Base-by-base conservation (phyloP, 129 eudicot species). In the Deinandra increscens region DNA sequence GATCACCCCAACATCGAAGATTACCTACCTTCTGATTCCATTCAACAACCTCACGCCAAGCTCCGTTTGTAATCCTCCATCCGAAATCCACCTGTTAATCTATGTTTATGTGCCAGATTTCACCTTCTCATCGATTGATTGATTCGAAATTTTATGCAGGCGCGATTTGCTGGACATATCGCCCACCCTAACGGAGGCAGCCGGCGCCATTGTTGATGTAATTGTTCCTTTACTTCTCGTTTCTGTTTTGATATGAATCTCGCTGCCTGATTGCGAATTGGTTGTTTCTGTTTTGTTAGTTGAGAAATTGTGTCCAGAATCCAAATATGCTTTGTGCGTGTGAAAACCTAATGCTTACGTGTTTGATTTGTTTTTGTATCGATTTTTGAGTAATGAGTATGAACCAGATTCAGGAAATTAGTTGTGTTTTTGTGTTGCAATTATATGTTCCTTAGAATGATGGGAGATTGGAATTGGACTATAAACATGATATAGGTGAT, bases 121-220 rank as follows among this genome's bases (percentile, higher is more conserved):
- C 29, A 10, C 18, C 1, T 44, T 13, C 44, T 60, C 13, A 10
- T 11, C 14, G 54, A 60, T 68, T 36, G 42, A 58, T 76, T 39
- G 34, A 49, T 0, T 64, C 19, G 1, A 10, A 34, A 1, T 46
- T 58, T 58, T n/a, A 4, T 72, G 46, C 37, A 89, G 96, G 84
- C 71, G 88, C 41, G 96, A 89, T 84, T 86, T 89, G 83, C 80
- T 89, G 13, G 96, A 89, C 56, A 89, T 89, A 41, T 89, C 96
- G 1, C 96, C 96, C 9, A 79, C 88, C 46, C 76, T 89, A 0
- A 88, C 92, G 14, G 96, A 88, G 78, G 96, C 94, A 0, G 94
- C 96, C 70, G 96, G 96, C 33, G 96, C 96, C 79, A 84, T 89
- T 75, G 86, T 89, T 76, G 96, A 89, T 78, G 96, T 88, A 70